These are phyloP conservation scores for Venturia oleaginea DNA, from an alignment of 2,329 filamentous ascomycete genomes.

Conservation along the genomic window DNA sequence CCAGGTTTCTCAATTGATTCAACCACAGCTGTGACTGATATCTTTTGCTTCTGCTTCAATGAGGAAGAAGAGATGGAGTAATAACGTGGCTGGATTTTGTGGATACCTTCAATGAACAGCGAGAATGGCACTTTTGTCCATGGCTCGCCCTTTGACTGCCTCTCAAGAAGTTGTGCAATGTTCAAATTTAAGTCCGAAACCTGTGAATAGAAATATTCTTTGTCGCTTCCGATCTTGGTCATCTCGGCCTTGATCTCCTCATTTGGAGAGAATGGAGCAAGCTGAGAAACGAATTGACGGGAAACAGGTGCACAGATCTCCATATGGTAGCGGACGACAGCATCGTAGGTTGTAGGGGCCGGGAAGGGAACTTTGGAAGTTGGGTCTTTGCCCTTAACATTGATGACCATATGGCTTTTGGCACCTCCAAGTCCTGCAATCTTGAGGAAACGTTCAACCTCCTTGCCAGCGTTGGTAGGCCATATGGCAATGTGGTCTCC, in stretches of 20 bases:
- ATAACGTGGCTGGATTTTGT: constrained; percentile 94
- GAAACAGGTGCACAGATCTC: constrained; percentile 94
- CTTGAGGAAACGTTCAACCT: constrained; percentile 82
- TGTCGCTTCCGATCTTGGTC: constrained; percentile 80
- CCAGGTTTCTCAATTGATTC: constrained; percentile 73
- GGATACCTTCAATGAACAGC: constrained; percentile 83
- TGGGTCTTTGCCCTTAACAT: constrained; percentile 82
- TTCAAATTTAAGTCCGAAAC: constrained; percentile 76
- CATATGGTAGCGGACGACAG: constrained; percentile 88
- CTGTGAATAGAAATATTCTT: constrained; percentile 88
- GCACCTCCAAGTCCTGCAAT: constrained; percentile 59
- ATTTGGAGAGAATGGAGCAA: constrained; percentile 82
- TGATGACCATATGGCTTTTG: constrained; percentile 75
- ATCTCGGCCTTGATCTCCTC: constrained; percentile 81
- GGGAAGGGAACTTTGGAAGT: constrained; percentile 98
- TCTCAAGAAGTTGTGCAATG: constrained; percentile 74
- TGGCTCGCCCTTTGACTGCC: constrained; percentile 60
- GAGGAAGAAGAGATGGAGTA: constrained; percentile 99
- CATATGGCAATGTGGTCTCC: constrained; percentile 96
- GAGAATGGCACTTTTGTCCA: constrained; percentile 90
- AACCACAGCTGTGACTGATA: constrained; percentile 90
- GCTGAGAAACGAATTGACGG: constrained; percentile 81
- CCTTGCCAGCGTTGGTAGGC: constrained; percentile 88
- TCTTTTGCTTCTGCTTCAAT: constrained; percentile 83
- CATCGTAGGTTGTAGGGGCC: constrained; percentile 91